phyloP scores from a whole-genome alignment of 768 basidiomycete species.

The Serendipita indica region DNA sequence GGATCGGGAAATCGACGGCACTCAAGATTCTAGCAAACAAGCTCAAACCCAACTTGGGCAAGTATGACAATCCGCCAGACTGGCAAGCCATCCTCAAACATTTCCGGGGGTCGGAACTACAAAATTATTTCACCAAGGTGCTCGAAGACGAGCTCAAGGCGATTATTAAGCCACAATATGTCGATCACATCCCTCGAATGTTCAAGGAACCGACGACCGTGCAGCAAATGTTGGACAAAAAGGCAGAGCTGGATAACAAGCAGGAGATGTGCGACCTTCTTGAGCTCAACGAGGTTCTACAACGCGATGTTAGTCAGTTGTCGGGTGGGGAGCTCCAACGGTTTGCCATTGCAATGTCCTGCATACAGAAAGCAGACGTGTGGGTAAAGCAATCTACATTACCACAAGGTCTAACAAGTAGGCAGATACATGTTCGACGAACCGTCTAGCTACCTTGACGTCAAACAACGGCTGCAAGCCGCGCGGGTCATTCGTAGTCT shows the following conservation, averaged over 20 bases:
- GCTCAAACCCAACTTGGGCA: constrained; percentile 92
- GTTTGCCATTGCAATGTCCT: constrained; percentile 96
- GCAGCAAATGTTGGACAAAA: constrained; percentile 79
- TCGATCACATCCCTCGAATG: constrained; percentile 93
- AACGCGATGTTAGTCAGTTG: constrained; percentile 70
- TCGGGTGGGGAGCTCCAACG: constrained; percentile 96
- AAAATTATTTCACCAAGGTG: constrained; percentile 99
- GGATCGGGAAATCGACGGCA: constrained; percentile 98
- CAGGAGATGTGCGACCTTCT: constrained; percentile 71
- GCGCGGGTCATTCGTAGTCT: constrained; percentile 88
- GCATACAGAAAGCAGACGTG: constrained; percentile 92
- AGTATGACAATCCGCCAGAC: constrained; percentile 96
- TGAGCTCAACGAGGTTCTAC: constrained; percentile 73
- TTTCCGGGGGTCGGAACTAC: constrained; percentile 95
- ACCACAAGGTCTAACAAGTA: not conserved
- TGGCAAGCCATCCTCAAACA: constrained; percentile 98
- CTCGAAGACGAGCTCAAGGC: constrained; percentile 98
- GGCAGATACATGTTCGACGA: constrained; percentile 96
- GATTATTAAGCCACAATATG: constrained; percentile 98
- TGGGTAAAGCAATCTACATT: constrained; percentile 28
- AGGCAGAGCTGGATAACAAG: constrained; percentile 81
- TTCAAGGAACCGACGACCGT: constrained; percentile 86
- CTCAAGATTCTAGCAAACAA: constrained; percentile 94
- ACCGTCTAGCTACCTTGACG: constrained; percentile 94
- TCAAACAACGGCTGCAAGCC: constrained; percentile 87